phyloP scores from a whole-genome alignment of 257 asterid genomes.

The Gentiana straminea region DNA sequence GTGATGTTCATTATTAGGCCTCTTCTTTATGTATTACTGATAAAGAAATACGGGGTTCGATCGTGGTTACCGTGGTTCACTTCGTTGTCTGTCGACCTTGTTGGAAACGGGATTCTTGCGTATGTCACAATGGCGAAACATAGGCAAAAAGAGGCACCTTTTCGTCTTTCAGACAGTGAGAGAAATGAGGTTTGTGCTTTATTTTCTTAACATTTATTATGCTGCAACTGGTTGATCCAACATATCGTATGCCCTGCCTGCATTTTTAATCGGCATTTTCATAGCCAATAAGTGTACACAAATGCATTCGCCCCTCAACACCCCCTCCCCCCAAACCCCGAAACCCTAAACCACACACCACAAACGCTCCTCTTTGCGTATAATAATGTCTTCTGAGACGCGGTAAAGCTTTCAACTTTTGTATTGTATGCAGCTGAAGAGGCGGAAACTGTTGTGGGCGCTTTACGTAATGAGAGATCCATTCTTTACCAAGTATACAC shows the following conservation, averaged over 20 bases:
- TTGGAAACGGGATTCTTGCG: constrained; percentile 61
- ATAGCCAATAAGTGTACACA: not conserved
- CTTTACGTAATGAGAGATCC: constrained; percentile 99
- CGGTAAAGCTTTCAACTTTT: too few species aligned
- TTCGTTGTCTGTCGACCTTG: constrained; percentile 58
- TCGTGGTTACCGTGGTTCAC: constrained; percentile 94
- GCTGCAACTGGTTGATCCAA: not conserved
- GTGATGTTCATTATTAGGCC: constrained; percentile 76
- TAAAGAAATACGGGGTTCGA: constrained; percentile 57
- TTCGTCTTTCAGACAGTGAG: constrained; percentile 48
- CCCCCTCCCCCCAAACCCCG: too few species aligned
- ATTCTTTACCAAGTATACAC: constrained; percentile 66
- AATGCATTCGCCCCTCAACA: too few species aligned
- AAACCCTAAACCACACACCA: too few species aligned
- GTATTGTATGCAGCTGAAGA: constrained; percentile 43
- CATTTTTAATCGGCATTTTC: not conserved
- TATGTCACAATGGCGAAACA: constrained; percentile 19
- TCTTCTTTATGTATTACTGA: constrained; percentile 61
- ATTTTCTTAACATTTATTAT: not conserved
- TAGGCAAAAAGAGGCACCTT: constrained; percentile 23
- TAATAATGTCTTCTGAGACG: too few species aligned
- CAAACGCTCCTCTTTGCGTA: too few species aligned
- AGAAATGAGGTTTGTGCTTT: constrained; percentile 57
- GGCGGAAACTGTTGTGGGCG: constrained; percentile 83
- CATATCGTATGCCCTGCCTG: not conserved